Base-by-base conservation (phyloP, 257 asterid genomes). In the Scutellaria galericulata region DNA sequence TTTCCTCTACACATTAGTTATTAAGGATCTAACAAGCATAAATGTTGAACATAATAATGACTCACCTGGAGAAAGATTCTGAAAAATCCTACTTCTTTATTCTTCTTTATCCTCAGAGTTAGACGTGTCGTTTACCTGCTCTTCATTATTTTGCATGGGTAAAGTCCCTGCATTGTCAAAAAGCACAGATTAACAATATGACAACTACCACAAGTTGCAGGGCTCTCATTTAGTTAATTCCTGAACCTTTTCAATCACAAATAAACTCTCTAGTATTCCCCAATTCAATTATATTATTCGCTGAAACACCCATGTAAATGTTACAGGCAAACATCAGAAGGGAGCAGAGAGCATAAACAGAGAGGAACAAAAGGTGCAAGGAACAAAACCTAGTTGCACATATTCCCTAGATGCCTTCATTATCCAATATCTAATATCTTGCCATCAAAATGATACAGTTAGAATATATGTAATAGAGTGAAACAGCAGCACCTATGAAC, bases 81-180 rank as follows among this genome's bases (percentile, higher is more conserved):
- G 42, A 35, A 5, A 66, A 3, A 59, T 44, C 66, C 31, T 7
- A 60, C 10, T 52, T 22, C 18, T 18, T 83, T 83, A 83, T 76
- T 65, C 75, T 68, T 82, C 71, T 48, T 65, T 84, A 39, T 80
- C 83, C 68, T 80, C 79, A 7, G 81, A 63, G 65, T 66, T 68
- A 7, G 83, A 51, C 20, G 67, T 11, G 62, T 57, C 15, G 20
- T 73, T 54, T 48, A 60, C 66, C 12, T 39, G 51, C 31, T 67
- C 48, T 8, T 62, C 77, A 58, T 69, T 27, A 27, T 52, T 73
- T 27, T 68, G 78, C 53, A 53, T n/a, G 4, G 87, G 81, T 31
- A 77, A 68, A 57, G 81, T 75, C 53, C 81, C 87, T 83, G 79
- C 68, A 74, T 27, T 56, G 54, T 6, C 6, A 37, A 13, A 58